phyloP scores from a whole-genome alignment of 2,329 filamentous ascomycete genomes.

The Alternaria angustiovoidea region DNA sequence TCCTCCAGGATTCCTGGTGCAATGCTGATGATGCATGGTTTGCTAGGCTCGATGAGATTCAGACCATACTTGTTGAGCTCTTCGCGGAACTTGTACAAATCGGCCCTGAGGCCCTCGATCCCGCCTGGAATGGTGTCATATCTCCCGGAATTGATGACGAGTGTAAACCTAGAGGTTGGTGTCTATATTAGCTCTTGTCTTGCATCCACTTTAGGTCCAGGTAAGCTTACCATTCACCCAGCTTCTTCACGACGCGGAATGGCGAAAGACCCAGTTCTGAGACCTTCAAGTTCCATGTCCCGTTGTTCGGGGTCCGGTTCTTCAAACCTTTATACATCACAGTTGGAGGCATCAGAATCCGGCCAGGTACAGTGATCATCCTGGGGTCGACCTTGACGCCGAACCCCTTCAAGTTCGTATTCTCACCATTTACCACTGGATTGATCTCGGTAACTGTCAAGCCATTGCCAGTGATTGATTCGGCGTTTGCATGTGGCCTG shows the following conservation, averaged over 20 bases:
- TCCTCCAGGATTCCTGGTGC: conserved; percentile 13
- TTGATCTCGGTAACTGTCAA: conserved; percentile 38
- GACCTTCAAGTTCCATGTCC: conserved; percentile 73
- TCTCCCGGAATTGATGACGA: conserved; percentile 40
- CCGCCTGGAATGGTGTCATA: conserved; percentile 31
- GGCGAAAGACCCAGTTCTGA: conserved; percentile 33
- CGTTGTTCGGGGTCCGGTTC: conserved; percentile 54
- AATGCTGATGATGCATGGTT: conserved; percentile 20
- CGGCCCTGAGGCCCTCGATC: conserved; percentile 4
- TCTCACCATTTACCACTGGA: conserved; percentile 30
- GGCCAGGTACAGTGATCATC: conserved; percentile 76
- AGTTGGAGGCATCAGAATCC: conserved; percentile 69
- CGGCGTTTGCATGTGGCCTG: conserved; percentile 39
- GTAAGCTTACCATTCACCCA: conserved; percentile 27
- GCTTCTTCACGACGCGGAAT: conserved; percentile 29
- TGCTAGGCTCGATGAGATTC: conserved; percentile 21
- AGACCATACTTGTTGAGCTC: conserved; percentile 36
- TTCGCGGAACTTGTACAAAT: conserved; percentile 22
- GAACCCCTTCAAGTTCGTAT: conserved; percentile 57
- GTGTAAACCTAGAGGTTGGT: conserved; percentile 22
- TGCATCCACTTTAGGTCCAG: neutral
- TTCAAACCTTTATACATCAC: conserved; percentile 64
- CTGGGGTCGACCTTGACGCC: conserved; percentile 67
- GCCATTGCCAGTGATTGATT: conserved; percentile 38
- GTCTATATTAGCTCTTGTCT: neutral